A percentile compares a stretch with the other conserved stretches of the same genome.
These are phyloP conservation scores for Echites panduratus DNA, from an alignment of 257 asterid genomes.

Conservation along the genomic window DNA sequence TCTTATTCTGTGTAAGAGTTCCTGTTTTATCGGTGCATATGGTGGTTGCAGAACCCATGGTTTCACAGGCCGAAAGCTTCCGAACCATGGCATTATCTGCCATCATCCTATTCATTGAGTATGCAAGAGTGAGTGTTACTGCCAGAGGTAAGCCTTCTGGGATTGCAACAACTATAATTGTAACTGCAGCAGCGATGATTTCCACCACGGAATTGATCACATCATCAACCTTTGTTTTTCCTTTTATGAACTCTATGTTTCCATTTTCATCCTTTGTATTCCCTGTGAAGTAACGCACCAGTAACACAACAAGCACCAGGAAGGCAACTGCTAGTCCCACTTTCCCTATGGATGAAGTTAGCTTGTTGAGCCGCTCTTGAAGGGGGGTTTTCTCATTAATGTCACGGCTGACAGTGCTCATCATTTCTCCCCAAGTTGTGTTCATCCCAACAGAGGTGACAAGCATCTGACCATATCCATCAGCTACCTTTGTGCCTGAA, in stretches of 20 bases:
- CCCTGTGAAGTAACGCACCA: constrained; percentile 44
- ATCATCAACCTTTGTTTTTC: constrained; percentile 28
- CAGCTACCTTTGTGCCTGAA: constrained; percentile 38
- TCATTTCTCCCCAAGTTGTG: constrained; percentile 53
- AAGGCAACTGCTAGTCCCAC: constrained; percentile 43
- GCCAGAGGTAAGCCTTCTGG: constrained; percentile 59
- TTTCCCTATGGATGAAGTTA: constrained; percentile 42
- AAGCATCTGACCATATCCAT: constrained; percentile 41
- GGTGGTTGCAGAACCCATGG: constrained; percentile 52
- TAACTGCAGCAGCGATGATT: constrained; percentile 39
- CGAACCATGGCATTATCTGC: constrained; percentile 51
- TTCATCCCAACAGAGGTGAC: constrained; percentile 42
- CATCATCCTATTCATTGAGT: constrained; percentile 57
- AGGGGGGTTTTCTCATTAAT: constrained; percentile 43
- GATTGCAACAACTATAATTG: constrained; percentile 47
- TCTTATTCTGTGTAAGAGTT: constrained; percentile 40
- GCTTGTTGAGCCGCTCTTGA: constrained; percentile 37
- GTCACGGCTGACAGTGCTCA: constrained; percentile 31
- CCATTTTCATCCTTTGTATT: constrained; percentile 30
- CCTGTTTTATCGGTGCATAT: constrained; percentile 50
- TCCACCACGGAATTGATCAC: constrained; percentile 40
- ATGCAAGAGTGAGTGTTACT: constrained; percentile 51
- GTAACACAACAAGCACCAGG: constrained; percentile 34
- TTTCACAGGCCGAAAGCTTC: constrained; percentile 50
- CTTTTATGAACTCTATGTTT: constrained; percentile 26